Evolutionary conservation across 2,329 filamentous ascomycete species (phyloP).

Genomic region (Aspergillus jensenii): DNA sequence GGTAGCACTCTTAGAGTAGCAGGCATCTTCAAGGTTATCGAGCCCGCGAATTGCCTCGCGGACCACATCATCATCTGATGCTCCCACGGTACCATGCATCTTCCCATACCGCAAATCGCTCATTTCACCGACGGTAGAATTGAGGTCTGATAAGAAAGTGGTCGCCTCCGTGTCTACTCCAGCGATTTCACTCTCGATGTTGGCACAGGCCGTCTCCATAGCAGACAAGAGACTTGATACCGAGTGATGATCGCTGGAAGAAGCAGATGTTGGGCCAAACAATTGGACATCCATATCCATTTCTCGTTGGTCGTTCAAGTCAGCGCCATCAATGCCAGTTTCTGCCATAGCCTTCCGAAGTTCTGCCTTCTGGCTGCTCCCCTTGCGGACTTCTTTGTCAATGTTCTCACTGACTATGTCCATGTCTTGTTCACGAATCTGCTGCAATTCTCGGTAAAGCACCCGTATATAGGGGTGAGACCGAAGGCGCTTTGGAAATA

Average conservation of each 20-base stretch:
- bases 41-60: slow-evolving; percentile 69
- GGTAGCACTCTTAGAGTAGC: slow-evolving; percentile 42
- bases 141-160: slow-evolving; percentile 60
- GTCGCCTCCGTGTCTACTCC: slow-evolving; percentile 65
- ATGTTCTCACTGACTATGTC: slow-evolving; percentile 63
- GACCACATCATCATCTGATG: slow-evolving; percentile 58
- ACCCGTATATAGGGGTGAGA: slow-evolving; percentile 65
- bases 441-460: slow-evolving; percentile 77
- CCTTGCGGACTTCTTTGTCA: slow-evolving; percentile 36
- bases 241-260: slow-evolving; percentile 55
- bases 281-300: slow-evolving; percentile 56
- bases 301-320: slow-evolving; percentile 36
- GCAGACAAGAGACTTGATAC: slow-evolving; percentile 65
- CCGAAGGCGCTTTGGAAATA: slow-evolving; percentile 70
- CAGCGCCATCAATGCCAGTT: slow-evolving; percentile 34
- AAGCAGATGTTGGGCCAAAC: slow-evolving; percentile 51
- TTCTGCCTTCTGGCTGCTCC: slow-evolving; percentile 39
- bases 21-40: slow-evolving; percentile 62
- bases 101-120: slow-evolving; percentile 83
- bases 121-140: slow-evolving; percentile 67
- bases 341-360: slow-evolving; percentile 33
- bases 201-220: slow-evolving; percentile 65
- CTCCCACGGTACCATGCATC: slow-evolving; percentile 51
- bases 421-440: slow-evolving; percentile 67
- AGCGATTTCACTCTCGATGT: slow-evolving; percentile 68